Percentiles rank a stretch among this genome's conserved stretches.
Evolutionary conservation across 306 rosid species (phyloP).

Genomic region (Prunus mume): DNA sequence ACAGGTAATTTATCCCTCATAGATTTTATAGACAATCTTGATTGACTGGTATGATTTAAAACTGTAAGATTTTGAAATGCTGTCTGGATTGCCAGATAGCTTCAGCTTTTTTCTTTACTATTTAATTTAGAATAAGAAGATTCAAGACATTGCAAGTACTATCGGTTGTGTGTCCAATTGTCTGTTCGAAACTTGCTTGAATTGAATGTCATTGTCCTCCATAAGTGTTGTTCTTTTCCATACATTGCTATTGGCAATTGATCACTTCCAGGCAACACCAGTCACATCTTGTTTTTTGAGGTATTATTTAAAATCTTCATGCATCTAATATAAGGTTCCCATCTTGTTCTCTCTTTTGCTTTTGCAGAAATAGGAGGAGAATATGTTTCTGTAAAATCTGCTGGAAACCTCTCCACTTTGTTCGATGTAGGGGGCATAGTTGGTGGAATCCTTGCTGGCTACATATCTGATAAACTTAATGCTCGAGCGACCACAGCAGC

Average conservation of each 20-base stretch:
- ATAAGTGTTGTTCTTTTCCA: not conserved
- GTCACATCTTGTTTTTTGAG: not conserved
- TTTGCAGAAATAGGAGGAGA: constrained; percentile 74
- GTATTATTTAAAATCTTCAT: not conserved
- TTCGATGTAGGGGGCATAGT: constrained; percentile 82
- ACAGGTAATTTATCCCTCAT: constrained; percentile 49
- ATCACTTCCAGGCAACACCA: not conserved
- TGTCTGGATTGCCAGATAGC: not conserved
- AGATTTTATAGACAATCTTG: not conserved
- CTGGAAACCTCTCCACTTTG: constrained; percentile 80
- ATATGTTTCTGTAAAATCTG: constrained; percentile 64
- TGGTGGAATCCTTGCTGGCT: constrained; percentile 87
- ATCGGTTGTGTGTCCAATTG: not conserved
- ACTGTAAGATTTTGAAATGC: not conserved
- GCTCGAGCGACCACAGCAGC: constrained; percentile 84
- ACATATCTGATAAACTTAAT: constrained; percentile 69
- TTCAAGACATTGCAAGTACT: not conserved
- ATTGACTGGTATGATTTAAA: constrained; percentile 2
- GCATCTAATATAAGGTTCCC: not conserved
- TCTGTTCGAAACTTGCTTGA: not conserved
- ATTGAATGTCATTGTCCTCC: not conserved
- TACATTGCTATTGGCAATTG: not conserved
- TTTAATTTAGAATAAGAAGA: not conserved
- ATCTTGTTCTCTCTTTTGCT: constrained; percentile 12
- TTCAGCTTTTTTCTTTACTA: not conserved